Conservation (phyloP, 805 yeast species). For the Wickerhamomyces silvicola region DNA sequence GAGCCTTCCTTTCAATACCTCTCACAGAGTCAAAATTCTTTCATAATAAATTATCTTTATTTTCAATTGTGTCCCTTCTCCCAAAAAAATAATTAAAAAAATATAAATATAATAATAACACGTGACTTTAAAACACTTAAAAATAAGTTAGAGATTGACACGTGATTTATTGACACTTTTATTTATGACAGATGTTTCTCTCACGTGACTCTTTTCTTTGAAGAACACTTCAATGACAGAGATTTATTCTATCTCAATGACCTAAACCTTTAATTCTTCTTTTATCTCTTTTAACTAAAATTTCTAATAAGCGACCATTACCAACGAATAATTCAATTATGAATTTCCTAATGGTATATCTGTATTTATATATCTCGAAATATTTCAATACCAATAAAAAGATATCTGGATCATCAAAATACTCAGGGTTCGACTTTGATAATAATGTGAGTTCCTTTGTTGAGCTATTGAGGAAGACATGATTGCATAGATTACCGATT, state of each 20-base stretch:
- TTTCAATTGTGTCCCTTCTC: no score
- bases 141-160: no score
- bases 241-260: slow-evolving; percentile 1
- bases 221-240: background rate
- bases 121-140: no score
- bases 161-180: no score
- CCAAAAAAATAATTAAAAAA: no score
- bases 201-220: background rate
- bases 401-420: slow-evolving; percentile 50
- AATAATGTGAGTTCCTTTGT: slow-evolving; percentile 50
- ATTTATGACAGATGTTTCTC: background rate
- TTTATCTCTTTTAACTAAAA: slow-evolving; percentile 40
- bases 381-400: slow-evolving; percentile 45
- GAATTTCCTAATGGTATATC: slow-evolving; percentile 56
- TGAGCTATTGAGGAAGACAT: slow-evolving; percentile 45
- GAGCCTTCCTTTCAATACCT: no score
- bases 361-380: slow-evolving; percentile 53
- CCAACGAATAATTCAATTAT: slow-evolving; percentile 55
- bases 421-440: slow-evolving; percentile 41
- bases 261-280: slow-evolving; percentile 20
- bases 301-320: slow-evolving; percentile 45
- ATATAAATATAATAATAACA: no score
- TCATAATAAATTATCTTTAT: no score
- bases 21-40: no score
- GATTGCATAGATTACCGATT: slow-evolving; percentile 53